These are phyloP conservation scores for Amylostereum areolatum DNA, from an alignment of 1,284 basidiomycete genomes.

Conservation along the genomic window DNA sequence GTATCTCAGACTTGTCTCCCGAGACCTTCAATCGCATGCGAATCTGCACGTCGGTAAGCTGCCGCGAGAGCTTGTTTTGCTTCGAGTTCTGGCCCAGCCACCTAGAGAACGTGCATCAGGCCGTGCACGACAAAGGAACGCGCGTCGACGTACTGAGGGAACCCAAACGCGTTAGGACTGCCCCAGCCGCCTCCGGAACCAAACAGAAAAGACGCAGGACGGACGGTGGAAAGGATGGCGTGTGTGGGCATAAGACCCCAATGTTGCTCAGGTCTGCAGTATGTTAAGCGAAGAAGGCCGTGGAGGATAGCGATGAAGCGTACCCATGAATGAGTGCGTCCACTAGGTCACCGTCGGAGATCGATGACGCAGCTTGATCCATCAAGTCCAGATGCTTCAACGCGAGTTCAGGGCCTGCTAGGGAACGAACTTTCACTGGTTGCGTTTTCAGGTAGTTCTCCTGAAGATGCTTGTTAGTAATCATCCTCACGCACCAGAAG, in stretches of 20 bases:
- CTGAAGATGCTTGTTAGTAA: conserved; percentile 30
- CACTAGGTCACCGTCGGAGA: conserved; percentile 95
- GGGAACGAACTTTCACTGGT: conserved; percentile 54
- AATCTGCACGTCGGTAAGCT: conserved; percentile 88
- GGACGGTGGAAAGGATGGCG: conserved; percentile 84
- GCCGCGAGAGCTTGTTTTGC: conserved; percentile 74
- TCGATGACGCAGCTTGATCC: conserved; percentile 82
- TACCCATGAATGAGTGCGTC: conserved; percentile 93
- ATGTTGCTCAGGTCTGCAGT: conserved; percentile 80
- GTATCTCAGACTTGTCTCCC: conserved; percentile 83
- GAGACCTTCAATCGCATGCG: conserved; percentile 93
- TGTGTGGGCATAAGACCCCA: conserved; percentile 96
- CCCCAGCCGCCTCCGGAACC: conserved; percentile 67
- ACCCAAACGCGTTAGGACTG: conserved; percentile 61
- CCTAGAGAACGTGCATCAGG: conserved; percentile 31
- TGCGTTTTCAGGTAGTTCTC: conserved; percentile 89
- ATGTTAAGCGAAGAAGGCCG: background rate
- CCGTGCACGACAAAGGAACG: background rate
- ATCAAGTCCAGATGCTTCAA: conserved; percentile 79
- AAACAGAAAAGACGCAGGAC: conserved; percentile 79
- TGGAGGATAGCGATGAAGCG: conserved; percentile 1
- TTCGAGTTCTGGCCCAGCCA: conserved; percentile 99
- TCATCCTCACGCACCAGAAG: background rate
- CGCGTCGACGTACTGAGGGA: conserved; percentile 67
- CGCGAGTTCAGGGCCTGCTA: conserved; percentile 57